Conservation (phyloP, 768 basidiomycete genomes). For the Termitomyces sp. region DNA sequence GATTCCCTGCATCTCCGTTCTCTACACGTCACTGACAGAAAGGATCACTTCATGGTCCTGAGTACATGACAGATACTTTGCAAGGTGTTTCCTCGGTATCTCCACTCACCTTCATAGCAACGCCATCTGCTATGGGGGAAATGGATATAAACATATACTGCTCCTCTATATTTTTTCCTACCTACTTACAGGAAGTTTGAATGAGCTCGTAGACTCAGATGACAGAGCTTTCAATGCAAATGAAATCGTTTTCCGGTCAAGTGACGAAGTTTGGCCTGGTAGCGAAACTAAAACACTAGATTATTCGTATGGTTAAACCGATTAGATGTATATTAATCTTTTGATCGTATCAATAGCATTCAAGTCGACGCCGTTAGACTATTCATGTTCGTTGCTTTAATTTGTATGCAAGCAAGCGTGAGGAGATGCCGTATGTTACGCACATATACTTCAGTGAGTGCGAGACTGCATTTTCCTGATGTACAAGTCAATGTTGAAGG, state of each 20-base stretch:
- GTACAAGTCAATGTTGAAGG: neutral
- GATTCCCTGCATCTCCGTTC: constrained; percentile 43
- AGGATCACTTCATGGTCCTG: neutral
- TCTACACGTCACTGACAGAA: constrained; percentile 33
- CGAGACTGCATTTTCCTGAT: constrained; percentile 50
- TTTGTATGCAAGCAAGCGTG: constrained; percentile 59
- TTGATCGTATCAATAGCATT: neutral
- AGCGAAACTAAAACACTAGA: constrained; percentile 39
- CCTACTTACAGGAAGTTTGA: constrained; percentile 35
- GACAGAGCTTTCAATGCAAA: neutral
- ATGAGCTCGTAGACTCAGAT: constrained; percentile 20
- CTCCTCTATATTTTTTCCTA: constrained; percentile 35
- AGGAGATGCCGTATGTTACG: constrained; percentile 62
- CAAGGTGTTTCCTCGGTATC: constrained; percentile 50
- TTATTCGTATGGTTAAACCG: constrained; percentile 55
- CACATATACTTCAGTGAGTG: constrained; percentile 59
- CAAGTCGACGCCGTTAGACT: constrained; percentile 30
- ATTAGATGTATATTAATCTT: constrained; percentile 43
- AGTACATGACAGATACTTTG: constrained; percentile 44
- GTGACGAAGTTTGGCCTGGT: constrained; percentile 26
- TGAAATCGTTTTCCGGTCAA: neutral
- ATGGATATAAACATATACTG: constrained; percentile 63
- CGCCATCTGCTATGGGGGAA: constrained; percentile 46
- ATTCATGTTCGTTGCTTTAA: constrained; percentile 54
- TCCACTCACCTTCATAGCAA: constrained; percentile 36